Evolutionary conservation across 148 eudicot genomes (phyloP).

Genomic region (Pharnaceum exiguum): DNA sequence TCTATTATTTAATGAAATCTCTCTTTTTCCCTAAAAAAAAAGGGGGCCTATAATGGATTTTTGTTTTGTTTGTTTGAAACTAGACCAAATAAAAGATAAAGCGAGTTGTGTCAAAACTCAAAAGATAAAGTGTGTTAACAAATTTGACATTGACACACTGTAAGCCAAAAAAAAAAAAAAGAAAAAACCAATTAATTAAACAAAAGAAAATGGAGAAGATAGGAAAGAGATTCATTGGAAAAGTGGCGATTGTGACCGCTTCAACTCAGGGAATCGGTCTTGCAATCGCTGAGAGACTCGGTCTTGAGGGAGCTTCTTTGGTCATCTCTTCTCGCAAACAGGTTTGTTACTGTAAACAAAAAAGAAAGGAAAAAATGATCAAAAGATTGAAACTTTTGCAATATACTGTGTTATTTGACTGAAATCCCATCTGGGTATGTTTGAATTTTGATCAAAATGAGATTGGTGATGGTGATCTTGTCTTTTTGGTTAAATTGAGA

Average conservation of each 20-base stretch:
- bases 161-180: no score
- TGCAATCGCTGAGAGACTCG: slow-evolving; percentile 75
- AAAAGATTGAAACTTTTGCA: no score
- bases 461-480: not conserved
- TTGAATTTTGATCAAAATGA: not conserved
- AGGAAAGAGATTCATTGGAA: slow-evolving; percentile 66
- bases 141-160: no score
- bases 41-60: no score
- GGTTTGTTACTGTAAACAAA: slow-evolving; percentile 21
- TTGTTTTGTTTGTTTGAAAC: no score
- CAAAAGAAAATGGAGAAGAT: slow-evolving; percentile 30
- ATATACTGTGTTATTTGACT: not conserved
- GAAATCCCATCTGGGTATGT: not conserved
- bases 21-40: no score
- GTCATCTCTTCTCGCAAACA: slow-evolving; percentile 84
- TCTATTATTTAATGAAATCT: no score
- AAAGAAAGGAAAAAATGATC: not conserved
- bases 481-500: not conserved
- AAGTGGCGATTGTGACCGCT: slow-evolving; percentile 84
- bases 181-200: no score
- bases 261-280: slow-evolving; percentile 98
- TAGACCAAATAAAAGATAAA: no score
- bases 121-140: no score
- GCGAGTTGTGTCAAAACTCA: no score
- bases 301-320: slow-evolving; percentile 86